Evolutionary conservation across 116 monocot species (phyloP).

Genomic region (Papilionanthe hybrid): DNA sequence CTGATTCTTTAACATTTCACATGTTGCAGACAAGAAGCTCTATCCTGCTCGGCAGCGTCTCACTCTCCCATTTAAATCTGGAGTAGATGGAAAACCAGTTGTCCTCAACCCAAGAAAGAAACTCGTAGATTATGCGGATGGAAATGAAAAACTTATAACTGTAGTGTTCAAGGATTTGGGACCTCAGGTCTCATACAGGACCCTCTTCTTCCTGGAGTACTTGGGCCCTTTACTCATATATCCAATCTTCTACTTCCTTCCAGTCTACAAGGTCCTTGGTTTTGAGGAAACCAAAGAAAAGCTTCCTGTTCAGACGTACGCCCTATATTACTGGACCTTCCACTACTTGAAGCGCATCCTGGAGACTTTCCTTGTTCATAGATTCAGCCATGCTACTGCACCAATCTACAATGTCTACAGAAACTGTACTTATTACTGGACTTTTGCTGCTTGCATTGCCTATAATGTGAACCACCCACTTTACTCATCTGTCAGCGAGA

Average conservation of each 20-base stretch:
- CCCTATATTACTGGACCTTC: slow-evolving; percentile 80
- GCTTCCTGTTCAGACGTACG: slow-evolving; percentile 76
- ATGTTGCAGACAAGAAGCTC: slow-evolving; percentile 60
- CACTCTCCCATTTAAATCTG: slow-evolving; percentile 59
- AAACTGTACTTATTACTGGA: slow-evolving; percentile 93
- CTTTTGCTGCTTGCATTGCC: slow-evolving; percentile 81
- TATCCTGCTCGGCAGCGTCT: slow-evolving; percentile 83
- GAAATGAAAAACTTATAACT: slow-evolving; percentile 44
- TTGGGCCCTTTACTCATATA: slow-evolving; percentile 79
- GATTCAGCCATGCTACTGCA: slow-evolving; percentile 92
- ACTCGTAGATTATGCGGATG: slow-evolving; percentile 53
- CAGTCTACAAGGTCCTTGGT: slow-evolving; percentile 77
- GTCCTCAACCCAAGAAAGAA: slow-evolving; percentile 55
- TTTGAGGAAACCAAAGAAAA: slow-evolving; percentile 49
- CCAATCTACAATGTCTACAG: slow-evolving; percentile 82
- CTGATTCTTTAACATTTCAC: not conserved
- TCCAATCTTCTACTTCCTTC: slow-evolving; percentile 81
- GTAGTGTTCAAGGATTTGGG: slow-evolving; percentile 89
- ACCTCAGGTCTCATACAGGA: slow-evolving; percentile 69
- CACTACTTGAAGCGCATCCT: slow-evolving; percentile 86
- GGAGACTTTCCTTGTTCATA: slow-evolving; percentile 92
- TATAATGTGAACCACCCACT: slow-evolving; percentile 85
- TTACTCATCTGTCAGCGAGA: slow-evolving; percentile 64
- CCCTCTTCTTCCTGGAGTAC: slow-evolving; percentile 92
- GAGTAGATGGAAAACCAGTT: slow-evolving; percentile 44